phyloP scores from a whole-genome alignment of 257 asterid species.

The Perilla frutescens region DNA sequence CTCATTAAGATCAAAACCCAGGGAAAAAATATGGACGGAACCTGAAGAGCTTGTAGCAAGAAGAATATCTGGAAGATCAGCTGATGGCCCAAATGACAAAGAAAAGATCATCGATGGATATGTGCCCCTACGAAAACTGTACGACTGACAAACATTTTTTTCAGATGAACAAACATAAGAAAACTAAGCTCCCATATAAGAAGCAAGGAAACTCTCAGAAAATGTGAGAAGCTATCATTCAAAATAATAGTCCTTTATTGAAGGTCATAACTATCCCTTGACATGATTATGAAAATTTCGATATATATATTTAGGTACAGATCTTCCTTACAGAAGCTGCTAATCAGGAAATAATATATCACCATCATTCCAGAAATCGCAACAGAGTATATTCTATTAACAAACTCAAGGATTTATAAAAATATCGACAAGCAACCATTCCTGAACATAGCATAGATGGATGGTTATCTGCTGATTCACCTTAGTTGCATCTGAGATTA shows the following conservation, averaged over 20 bases:
- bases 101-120: slow-evolving; percentile 84
- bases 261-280: slow-evolving; percentile 6
- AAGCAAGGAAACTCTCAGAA: slow-evolving; percentile 28
- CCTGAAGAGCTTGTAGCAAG: slow-evolving; percentile 97
- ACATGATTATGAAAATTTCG: neutral
- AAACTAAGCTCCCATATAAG: slow-evolving; percentile 39
- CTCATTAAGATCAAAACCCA: slow-evolving; percentile 63
- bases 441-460: slow-evolving; percentile 7
- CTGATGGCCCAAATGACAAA: slow-evolving; percentile 80
- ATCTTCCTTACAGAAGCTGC: slow-evolving; percentile 12
- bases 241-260: neutral
- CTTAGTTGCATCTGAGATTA: slow-evolving; percentile 87
- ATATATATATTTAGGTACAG: neutral
- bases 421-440: slow-evolving; percentile 15
- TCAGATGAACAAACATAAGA: slow-evolving; percentile 25
- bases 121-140: slow-evolving; percentile 97
- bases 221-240: slow-evolving; percentile 19
- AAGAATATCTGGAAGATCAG: slow-evolving; percentile 82
- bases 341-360: slow-evolving; percentile 3
- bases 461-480: slow-evolving; percentile 45
- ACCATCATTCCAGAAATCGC: slow-evolving; percentile 10
- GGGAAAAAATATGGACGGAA: slow-evolving; percentile 76
- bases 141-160: slow-evolving; percentile 56
- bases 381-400: neutral
- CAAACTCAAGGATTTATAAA: slow-evolving; percentile 14